Evolutionary conservation across 768 basidiomycete genomes (phyloP), one percentile per base, ranked within the genome.

Genomic region (Cubamyces lactineus): DNA sequence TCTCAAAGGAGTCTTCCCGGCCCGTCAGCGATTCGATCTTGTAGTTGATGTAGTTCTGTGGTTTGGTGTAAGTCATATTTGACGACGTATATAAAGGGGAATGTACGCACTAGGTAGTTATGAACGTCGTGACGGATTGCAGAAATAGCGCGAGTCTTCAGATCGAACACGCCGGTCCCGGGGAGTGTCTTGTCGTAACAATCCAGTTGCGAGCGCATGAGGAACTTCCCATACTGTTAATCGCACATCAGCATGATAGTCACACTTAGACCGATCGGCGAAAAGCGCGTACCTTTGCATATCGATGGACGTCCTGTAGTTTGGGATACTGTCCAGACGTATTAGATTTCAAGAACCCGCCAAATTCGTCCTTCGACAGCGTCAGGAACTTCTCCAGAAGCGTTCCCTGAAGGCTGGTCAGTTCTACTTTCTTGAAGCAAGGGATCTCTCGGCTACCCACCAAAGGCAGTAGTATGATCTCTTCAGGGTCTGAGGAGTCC

Each of bases 201-300:
- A 70, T 99, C 96, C 6, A 99, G 82, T 72, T 99, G 96, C 0
- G 96, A 96, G 15, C 96, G 91, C 89, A 98, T 94, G 24, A 98
- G 78, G 64, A 97, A 87, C 11, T 78, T 79, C 12, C 79, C 74
- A 5, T 83, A 83, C 86, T 87, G 47, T 2, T 21, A 4, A 26
- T 38, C n/a, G n/a, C 42, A 8, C 39, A 8, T 52, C 23, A 39
- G 23, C 34, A 34, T 34, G 26, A 23, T 48, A 23, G 52, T 47
- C 17, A 28, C 43, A 30, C 57, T 15, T 45, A 15, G 16, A n/a
- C 7, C 5, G 24, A 53, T 21, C 30, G 28, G 5, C 17, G 30
- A 38, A 3, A 19, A 1, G 39, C 11, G 70, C 79, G 34, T 43
- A 92, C 96, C 80, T 87, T 88, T 1, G 92, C 82, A 75, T 92